Evolutionary conservation across 441 rosid genomes (phyloP).

Genomic region (Pelargonium myrrhifolium): DNA sequence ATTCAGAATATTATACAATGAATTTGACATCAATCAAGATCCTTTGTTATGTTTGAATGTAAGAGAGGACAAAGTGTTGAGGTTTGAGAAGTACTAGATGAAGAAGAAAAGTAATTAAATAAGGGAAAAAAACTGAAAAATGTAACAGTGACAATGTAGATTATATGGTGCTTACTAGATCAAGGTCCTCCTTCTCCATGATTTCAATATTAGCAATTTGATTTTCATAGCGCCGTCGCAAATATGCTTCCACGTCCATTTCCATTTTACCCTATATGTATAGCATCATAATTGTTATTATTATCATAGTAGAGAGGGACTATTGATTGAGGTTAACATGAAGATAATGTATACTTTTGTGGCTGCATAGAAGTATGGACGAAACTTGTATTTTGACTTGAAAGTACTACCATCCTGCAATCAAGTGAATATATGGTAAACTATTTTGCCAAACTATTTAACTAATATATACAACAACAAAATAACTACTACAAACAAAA

Average conservation of each 20-base stretch:
- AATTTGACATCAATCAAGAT: too few species aligned
- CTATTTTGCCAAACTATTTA: constrained; percentile 7
- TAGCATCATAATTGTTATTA: constrained; percentile 5
- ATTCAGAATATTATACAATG: too few species aligned
- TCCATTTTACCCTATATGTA: constrained; percentile 58
- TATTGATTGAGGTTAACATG: constrained; percentile 10
- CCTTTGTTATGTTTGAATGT: neutral
- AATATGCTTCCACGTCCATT: constrained; percentile 81
- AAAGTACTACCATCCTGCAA: constrained; percentile 80
- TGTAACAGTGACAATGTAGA: constrained; percentile 1
- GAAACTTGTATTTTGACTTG: constrained; percentile 85
- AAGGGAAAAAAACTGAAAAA: neutral
- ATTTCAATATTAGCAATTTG: constrained; percentile 75
- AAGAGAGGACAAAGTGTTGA: neutral
- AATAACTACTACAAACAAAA: neutral
- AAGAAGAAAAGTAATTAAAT: neutral
- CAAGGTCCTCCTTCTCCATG: constrained; percentile 83
- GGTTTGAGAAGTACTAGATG: constrained; percentile 3
- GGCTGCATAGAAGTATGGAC: constrained; percentile 86
- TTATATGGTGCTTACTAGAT: constrained; percentile 54
- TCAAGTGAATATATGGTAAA: constrained; percentile 2
- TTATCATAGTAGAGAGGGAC: constrained; percentile 4
- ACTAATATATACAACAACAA: constrained; percentile 7
- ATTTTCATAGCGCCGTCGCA: constrained; percentile 75
- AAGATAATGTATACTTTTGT: constrained; percentile 48